Conservation (phyloP, 1,284 basidiomycete species). For the Puccinia brachypodii region DNA sequence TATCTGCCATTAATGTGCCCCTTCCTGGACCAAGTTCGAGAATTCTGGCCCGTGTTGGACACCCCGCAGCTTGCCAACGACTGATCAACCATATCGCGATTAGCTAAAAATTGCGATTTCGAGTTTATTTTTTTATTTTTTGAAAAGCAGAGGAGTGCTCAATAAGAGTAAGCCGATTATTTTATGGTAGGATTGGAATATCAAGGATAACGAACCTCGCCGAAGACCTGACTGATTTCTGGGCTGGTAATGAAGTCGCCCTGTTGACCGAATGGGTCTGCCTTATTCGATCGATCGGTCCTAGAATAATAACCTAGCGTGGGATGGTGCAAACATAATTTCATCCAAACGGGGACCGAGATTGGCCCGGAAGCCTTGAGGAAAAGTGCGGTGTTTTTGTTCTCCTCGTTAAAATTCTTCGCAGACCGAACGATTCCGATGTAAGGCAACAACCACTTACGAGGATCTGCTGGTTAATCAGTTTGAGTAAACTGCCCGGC, state of each 20-base stretch:
- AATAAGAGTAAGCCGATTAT: not conserved
- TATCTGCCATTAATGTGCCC: slow-evolving; percentile 86
- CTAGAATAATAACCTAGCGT: slow-evolving; percentile 81
- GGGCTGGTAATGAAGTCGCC: slow-evolving; percentile 98
- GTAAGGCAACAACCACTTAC: slow-evolving; percentile 14
- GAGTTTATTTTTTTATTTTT: not conserved
- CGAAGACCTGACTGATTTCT: slow-evolving; percentile 94
- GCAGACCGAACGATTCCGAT: not conserved
- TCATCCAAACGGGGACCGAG: slow-evolving; percentile 81
- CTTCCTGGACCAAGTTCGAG: slow-evolving; percentile 92
- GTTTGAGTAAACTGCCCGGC: not conserved
- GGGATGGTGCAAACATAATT: slow-evolving; percentile 80
- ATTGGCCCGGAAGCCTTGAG: slow-evolving; percentile 78
- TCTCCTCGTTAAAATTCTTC: not conserved
- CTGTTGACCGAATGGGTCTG: slow-evolving; percentile 66
- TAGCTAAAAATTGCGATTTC: not conserved
- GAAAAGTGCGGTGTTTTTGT: not conserved
- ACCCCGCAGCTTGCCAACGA: slow-evolving; percentile 69
- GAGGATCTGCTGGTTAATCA: slow-evolving; percentile 27
- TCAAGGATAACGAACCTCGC: slow-evolving; percentile 69
- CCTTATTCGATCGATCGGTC: not conserved
- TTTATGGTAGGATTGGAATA: not conserved
- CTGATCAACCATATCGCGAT: slow-evolving; percentile 80
- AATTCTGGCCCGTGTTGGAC: slow-evolving; percentile 66
- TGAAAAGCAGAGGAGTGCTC: not conserved